These are phyloP conservation scores for Quercus tomentella DNA, from an alignment of 331 rosid species.

Conservation along the genomic window DNA sequence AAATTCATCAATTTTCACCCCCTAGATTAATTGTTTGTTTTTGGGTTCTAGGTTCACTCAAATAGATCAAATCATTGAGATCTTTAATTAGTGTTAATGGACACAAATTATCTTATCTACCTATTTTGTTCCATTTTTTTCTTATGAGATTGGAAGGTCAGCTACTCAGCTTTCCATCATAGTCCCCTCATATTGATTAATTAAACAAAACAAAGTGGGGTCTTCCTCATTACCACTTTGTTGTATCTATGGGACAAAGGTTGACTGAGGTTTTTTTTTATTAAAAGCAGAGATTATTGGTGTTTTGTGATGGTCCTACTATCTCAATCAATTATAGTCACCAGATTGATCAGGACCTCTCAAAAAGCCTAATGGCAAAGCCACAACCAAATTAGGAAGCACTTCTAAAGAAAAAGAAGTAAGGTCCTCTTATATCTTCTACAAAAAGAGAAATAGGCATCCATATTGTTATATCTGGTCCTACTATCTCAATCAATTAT, in stretches of 20 bases:
- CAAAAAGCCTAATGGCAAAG: background rate
- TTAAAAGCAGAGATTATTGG: conserved; percentile 1
- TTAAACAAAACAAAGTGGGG: background rate
- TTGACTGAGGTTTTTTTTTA: background rate
- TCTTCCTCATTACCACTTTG: background rate
- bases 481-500: too few species aligned
- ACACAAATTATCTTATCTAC: background rate
- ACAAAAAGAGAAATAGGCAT: background rate
- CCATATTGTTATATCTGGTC: too few species aligned
- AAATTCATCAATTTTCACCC: background rate
- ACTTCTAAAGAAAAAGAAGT: background rate
- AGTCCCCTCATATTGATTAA: background rate
- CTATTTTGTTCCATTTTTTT: background rate
- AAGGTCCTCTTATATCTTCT: background rate
- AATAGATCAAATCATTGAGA: conserved; percentile 3
- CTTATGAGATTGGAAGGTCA: background rate
- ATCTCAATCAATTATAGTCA: background rate
- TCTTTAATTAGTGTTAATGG: background rate
- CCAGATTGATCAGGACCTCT: too few species aligned
- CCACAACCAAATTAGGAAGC: background rate
- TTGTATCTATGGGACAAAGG: background rate
- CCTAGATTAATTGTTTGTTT: background rate
- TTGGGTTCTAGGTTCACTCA: background rate
- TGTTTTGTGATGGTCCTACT: background rate
- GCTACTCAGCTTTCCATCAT: background rate